Evolutionary conservation across 768 basidiomycete genomes (phyloP).

Genomic region (Russula emetica): DNA sequence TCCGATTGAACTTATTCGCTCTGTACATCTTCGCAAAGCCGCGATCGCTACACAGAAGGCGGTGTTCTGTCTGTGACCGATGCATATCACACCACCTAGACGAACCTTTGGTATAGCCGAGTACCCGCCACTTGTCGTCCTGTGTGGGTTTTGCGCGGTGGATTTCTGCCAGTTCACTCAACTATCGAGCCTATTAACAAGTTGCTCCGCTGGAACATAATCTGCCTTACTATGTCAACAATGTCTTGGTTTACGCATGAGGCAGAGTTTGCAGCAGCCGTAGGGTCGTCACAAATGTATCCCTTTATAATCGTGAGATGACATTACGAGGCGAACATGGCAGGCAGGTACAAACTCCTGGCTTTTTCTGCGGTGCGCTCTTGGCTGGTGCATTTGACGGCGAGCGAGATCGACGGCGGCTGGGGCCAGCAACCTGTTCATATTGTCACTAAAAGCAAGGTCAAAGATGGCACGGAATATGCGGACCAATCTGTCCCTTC

Average conservation of each 20-base stretch:
- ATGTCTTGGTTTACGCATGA: slow-evolving; percentile 65
- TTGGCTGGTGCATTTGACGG: not conserved
- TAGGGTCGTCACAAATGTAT: slow-evolving; percentile 58
- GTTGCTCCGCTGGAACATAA: not conserved
- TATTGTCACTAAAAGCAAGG: not conserved
- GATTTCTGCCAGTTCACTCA: slow-evolving; percentile 60
- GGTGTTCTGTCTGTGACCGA: not conserved
- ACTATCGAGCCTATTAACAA: slow-evolving; percentile 37
- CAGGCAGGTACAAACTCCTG: slow-evolving; percentile 3
- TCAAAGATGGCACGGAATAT: not conserved
- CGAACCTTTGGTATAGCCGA: slow-evolving; percentile 63
- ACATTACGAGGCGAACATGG: not conserved
- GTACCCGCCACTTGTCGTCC: slow-evolving; percentile 66
- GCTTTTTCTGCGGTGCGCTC: slow-evolving; percentile 3
- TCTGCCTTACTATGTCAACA: slow-evolving; percentile 68
- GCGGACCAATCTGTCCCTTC: not conserved
- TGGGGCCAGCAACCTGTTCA: not conserved
- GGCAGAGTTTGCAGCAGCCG: slow-evolving; percentile 25
- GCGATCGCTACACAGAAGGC: slow-evolving; percentile 47
- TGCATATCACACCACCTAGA: slow-evolving; percentile 4
- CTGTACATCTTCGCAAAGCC: slow-evolving; percentile 51
- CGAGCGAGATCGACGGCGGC: not conserved
- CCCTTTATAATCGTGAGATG: slow-evolving; percentile 39
- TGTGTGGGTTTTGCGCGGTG: slow-evolving; percentile 57
- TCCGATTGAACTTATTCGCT: slow-evolving; percentile 51